phyloP scores from a whole-genome alignment of 805 yeast genomes.

The Yamadazyma kitorensis region DNA sequence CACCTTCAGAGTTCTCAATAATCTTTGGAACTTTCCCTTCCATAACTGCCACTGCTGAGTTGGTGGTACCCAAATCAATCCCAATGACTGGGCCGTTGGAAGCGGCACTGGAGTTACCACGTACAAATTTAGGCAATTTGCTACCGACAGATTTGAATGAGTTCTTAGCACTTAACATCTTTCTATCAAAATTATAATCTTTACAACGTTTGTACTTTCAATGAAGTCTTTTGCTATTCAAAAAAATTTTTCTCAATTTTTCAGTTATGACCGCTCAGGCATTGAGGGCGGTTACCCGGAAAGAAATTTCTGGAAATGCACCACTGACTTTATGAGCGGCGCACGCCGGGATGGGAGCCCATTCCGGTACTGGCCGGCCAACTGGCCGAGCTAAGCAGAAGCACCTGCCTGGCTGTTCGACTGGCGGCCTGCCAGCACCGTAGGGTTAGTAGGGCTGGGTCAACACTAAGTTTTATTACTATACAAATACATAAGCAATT shows the following conservation, averaged over 20 bases:
- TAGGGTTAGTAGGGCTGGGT: too few species aligned
- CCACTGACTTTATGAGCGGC: too few species aligned
- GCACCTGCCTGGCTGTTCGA: too few species aligned
- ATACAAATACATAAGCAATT: too few species aligned
- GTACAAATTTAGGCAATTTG: conserved; percentile 24
- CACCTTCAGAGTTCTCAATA: conserved; percentile 75
- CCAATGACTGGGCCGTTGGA: conserved; percentile 66
- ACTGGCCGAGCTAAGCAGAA: too few species aligned
- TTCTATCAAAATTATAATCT: conserved; percentile 1
- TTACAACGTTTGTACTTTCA: too few species aligned
- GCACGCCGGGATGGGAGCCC: too few species aligned
- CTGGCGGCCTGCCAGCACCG: too few species aligned
- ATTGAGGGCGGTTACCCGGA: conserved; percentile 12
- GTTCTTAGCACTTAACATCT: conserved; percentile 44
- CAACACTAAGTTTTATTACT: too few species aligned
- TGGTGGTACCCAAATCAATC: conserved; percentile 85
- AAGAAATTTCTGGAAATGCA: conserved; percentile 12
- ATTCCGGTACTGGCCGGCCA: too few species aligned
- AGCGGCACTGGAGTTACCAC: conserved; percentile 32
- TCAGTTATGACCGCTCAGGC: conserved; percentile 1
- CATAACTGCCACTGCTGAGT: conserved; percentile 85
- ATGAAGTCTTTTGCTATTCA: too few species aligned
- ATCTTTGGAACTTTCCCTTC: conserved; percentile 77
- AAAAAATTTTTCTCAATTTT: too few species aligned
- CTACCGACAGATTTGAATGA: conserved; percentile 22